Conservation (phyloP, 2,329 filamentous ascomycete species). For the Tolypocladium album region DNA sequence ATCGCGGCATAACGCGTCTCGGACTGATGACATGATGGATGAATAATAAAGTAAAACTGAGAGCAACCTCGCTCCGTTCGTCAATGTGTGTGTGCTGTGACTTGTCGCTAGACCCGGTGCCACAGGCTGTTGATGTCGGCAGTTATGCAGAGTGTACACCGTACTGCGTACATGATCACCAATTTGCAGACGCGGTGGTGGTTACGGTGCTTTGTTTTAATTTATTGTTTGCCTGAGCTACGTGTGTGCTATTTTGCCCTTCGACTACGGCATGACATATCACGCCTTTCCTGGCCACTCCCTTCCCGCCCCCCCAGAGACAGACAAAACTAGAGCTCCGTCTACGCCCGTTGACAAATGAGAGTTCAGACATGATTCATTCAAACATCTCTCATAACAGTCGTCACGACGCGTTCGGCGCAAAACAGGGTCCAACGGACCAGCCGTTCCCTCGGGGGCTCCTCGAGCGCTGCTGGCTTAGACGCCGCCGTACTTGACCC, state of each 20-base stretch:
- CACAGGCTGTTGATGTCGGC: neutral
- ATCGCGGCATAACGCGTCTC: conserved; percentile 5
- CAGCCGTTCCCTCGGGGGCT: neutral
- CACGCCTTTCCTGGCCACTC: neutral
- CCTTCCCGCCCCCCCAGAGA: neutral
- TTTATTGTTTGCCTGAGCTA: neutral
- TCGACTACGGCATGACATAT: neutral
- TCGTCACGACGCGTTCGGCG: neutral
- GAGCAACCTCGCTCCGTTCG: neutral
- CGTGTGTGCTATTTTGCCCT: neutral
- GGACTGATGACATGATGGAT: neutral
- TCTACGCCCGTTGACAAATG: neutral
- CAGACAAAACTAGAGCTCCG: neutral
- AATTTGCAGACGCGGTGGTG: neutral
- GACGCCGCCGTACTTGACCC: conserved; percentile 42
- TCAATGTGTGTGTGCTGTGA: neutral
- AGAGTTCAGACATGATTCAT: neutral
- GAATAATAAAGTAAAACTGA: conserved; percentile 4
- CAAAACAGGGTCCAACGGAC: neutral
- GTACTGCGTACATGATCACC: neutral
- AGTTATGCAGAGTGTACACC: no score
- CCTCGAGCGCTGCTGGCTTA: neutral
- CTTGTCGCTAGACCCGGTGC: neutral
- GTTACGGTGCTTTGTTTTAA: neutral
- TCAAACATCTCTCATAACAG: neutral